Evolutionary conservation across 441 rosid species (phyloP).

Genomic region (Metrosideros polymorpha): DNA sequence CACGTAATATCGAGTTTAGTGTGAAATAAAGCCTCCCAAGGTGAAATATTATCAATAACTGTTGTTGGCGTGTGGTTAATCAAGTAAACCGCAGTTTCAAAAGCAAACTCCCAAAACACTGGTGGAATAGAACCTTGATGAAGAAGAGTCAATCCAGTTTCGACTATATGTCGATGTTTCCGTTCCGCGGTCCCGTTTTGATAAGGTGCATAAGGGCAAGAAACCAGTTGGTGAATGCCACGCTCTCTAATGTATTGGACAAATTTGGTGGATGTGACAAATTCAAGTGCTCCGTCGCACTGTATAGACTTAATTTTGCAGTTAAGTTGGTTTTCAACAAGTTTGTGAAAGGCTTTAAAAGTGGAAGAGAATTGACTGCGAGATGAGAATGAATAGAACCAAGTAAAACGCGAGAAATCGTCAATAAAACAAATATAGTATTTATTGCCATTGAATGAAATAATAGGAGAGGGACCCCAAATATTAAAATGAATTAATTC

Average conservation of each 20-base stretch:
- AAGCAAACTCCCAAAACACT: background rate
- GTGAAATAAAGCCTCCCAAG: background rate
- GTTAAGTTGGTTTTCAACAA: background rate
- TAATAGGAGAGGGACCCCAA: background rate
- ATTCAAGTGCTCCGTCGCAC: no score
- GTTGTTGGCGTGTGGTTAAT: background rate
- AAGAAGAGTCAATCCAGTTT: no score
- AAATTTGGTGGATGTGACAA: no score
- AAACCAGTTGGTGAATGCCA: background rate
- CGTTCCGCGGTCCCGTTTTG: rapidly evolving
- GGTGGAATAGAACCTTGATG: no score
- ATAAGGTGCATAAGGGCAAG: background rate
- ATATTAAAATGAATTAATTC: background rate
- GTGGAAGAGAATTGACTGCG: background rate
- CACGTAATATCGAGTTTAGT: background rate
- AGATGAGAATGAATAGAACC: background rate
- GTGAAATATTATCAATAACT: background rate
- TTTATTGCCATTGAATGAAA: background rate
- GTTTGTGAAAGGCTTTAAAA: background rate
- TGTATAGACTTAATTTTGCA: no score
- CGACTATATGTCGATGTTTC: background rate
- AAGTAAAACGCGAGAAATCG: background rate
- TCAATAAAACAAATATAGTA: background rate
- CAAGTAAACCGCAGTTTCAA: background rate
- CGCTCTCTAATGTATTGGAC: background rate